Evolutionary conservation across 164 flowering plant species (phyloP).

Genomic region (Liquidambar formosana): DNA sequence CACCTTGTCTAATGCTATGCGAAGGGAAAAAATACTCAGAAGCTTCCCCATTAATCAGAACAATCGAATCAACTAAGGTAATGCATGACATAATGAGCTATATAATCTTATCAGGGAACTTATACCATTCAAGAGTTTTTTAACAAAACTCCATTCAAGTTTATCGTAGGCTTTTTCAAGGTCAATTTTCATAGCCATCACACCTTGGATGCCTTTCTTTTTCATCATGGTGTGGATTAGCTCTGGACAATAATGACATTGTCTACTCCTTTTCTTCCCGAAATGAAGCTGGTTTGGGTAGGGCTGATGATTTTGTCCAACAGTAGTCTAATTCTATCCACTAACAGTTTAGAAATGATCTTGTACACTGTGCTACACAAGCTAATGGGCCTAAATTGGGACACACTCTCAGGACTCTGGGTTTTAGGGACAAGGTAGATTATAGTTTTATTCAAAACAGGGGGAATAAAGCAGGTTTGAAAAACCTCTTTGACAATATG

Average conservation of each 20-base stretch:
- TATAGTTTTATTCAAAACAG: too few species aligned
- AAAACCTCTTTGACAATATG: too few species aligned
- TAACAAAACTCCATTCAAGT: too few species aligned
- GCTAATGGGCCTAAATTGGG: neutral
- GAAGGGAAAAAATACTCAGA: neutral
- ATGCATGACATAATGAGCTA: slow-evolving; percentile 4
- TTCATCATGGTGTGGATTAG: too few species aligned
- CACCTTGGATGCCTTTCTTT: neutral
- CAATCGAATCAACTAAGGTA: neutral
- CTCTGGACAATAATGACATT: neutral
- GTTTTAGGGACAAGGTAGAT: too few species aligned
- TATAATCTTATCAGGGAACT: neutral
- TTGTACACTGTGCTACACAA: too few species aligned
- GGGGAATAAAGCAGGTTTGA: too few species aligned
- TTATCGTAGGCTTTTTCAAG: too few species aligned
- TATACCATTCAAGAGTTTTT: neutral
- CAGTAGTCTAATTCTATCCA: neutral
- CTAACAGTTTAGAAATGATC: neutral
- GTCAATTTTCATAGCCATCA: too few species aligned
- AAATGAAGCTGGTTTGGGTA: too few species aligned
- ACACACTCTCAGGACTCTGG: too few species aligned
- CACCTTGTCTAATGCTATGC: slow-evolving; percentile 12
- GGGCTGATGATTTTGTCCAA: neutral
- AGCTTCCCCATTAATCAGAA: neutral
- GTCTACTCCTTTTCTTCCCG: too few species aligned